Percentiles rank a stretch among this genome's conserved stretches.
phyloP scores from a whole-genome alignment of 345 rosid species.

The Geranium brycei region DNA sequence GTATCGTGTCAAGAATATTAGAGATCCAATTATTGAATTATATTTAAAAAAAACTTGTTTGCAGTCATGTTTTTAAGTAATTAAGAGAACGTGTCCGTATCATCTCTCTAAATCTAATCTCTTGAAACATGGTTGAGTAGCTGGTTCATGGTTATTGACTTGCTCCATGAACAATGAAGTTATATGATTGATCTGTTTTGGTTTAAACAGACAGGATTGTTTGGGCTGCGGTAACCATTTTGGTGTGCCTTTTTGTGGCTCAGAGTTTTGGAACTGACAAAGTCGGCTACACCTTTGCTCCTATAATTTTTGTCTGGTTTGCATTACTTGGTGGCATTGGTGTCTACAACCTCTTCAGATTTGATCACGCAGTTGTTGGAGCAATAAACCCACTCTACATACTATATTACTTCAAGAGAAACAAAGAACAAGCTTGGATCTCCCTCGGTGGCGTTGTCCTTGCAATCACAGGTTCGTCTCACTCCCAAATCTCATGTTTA shows the following conservation, averaged over 20 bases:
- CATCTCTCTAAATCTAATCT: too few species aligned
- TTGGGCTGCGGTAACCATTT: constrained; percentile 30
- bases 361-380: constrained; percentile 20
- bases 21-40: too few species aligned
- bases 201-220: constrained; percentile 23
- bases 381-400: constrained; percentile 35
- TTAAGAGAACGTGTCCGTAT: too few species aligned
- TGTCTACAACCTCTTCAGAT: constrained; percentile 24
- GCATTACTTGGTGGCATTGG: constrained; percentile 23
- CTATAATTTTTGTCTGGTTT: constrained; percentile 32
- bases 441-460: constrained; percentile 41
- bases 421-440: constrained; percentile 29
- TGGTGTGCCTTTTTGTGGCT: constrained; percentile 28
- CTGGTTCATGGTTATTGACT: too few species aligned
- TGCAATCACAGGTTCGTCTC: neutral
- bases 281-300: constrained; percentile 38
- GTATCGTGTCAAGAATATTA: too few species aligned
- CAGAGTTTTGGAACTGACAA: constrained; percentile 40
- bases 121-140: too few species aligned
- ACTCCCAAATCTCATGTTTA: too few species aligned
- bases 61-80: too few species aligned
- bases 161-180: too few species aligned
- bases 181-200: neutral
- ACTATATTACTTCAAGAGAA: constrained; percentile 27
- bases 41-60: too few species aligned